A percentile compares a stretch with the other conserved stretches of the same genome.
Conservation (phyloP, 495 filamentous ascomycete genomes). For the Aspergillus ellipticus region DNA sequence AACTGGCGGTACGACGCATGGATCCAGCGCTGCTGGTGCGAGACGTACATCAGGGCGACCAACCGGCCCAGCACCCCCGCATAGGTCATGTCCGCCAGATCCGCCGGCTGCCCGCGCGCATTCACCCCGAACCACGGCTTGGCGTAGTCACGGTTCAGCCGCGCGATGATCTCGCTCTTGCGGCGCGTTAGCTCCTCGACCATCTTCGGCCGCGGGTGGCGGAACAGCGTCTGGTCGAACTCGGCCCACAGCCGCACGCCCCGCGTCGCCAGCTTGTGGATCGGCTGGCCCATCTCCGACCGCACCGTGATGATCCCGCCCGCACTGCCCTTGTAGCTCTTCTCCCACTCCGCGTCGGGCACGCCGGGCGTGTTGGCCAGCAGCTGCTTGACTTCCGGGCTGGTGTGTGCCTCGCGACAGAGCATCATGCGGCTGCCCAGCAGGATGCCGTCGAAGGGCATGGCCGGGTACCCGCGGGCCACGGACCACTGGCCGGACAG, state of each 20-base stretch:
- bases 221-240: slow-evolving; percentile 35
- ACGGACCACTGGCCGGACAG: slow-evolving; percentile 43
- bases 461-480: slow-evolving; percentile 35
- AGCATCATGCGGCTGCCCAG: slow-evolving; percentile 50
- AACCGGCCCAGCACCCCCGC: slow-evolving; percentile 27
- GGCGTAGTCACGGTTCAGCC: slow-evolving; percentile 34
- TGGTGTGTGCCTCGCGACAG: slow-evolving; percentile 39
- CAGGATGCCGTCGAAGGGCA: slow-evolving; percentile 49
- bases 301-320: slow-evolving; percentile 36
- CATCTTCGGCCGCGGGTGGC: slow-evolving; percentile 21
- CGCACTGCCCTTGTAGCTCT: slow-evolving; percentile 20
- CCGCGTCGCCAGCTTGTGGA: slow-evolving; percentile 39
- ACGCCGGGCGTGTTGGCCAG: slow-evolving; percentile 31
- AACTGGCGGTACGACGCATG: slow-evolving; percentile 28
- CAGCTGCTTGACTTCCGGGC: slow-evolving; percentile 21
- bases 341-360: slow-evolving; percentile 26
- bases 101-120: slow-evolving; percentile 17
- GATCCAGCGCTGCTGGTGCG: slow-evolving; percentile 32
- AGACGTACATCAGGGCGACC: slow-evolving; percentile 33
- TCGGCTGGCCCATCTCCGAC: slow-evolving; percentile 43
- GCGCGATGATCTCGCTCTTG: slow-evolving; percentile 24
- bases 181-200: slow-evolving; percentile 20
- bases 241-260: slow-evolving; percentile 37
- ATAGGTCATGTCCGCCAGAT: slow-evolving; percentile 40
- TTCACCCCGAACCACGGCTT: slow-evolving; percentile 38